These are phyloP conservation scores for Artemisia annua DNA, from an alignment of 129 eudicot species.

Conservation along the genomic window DNA sequence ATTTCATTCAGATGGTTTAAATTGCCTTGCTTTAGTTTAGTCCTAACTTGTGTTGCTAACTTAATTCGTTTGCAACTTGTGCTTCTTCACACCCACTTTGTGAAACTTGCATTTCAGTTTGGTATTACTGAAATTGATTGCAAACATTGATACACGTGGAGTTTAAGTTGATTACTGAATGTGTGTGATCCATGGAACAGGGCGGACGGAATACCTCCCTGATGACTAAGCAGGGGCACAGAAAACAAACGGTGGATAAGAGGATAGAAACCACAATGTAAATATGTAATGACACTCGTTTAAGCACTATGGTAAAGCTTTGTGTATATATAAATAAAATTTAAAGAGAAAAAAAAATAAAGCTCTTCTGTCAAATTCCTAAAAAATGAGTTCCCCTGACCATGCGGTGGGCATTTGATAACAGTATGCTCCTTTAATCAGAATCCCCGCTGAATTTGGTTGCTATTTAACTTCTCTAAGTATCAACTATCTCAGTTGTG, in stretches of 20 bases:
- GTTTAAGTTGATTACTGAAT: neutral
- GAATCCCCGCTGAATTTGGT: neutral
- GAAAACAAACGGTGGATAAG: neutral
- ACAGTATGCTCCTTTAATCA: slow-evolving; percentile 14
- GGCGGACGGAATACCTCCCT: neutral
- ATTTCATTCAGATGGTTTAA: no score
- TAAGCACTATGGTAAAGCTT: slow-evolving; percentile 10
- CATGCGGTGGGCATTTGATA: neutral
- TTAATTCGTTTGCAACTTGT: no score
- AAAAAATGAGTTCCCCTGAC: neutral
- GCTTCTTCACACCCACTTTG: no score
- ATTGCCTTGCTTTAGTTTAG: no score
- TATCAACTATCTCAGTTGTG: slow-evolving; percentile 17
- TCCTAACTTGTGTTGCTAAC: no score
- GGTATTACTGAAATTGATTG: neutral
- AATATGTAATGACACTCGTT: neutral
- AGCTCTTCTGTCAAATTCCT: neutral
- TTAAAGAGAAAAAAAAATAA: slow-evolving; percentile 5
- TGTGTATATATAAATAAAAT: slow-evolving; percentile 11
- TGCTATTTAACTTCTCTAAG: slow-evolving; percentile 22
- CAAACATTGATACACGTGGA: neutral
- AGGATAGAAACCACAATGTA: neutral
- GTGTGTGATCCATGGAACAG: neutral
- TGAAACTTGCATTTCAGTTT: neutral
- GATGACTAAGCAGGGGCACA: neutral